Percentiles rank a stretch among this genome's conserved stretches.
Evolutionary conservation across 345 rosid species (phyloP).

Genomic region (Turritis glabra): DNA sequence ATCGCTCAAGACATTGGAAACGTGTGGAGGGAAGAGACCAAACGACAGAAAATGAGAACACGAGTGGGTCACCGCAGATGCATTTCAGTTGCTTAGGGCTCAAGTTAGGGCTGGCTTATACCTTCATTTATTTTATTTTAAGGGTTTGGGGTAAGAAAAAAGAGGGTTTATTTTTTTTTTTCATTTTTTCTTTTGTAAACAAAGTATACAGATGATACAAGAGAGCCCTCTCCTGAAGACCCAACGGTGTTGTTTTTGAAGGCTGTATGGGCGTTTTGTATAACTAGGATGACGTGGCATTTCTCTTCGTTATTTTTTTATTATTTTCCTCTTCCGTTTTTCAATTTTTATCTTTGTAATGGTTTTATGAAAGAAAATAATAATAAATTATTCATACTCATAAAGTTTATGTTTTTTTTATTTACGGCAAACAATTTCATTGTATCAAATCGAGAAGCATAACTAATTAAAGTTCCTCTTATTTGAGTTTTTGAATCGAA

Average conservation of each 20-base stretch:
- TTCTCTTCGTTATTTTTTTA: slow-evolving; percentile 3
- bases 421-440: background rate
- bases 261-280: slow-evolving; percentile 34
- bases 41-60: slow-evolving; percentile 53
- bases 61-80: slow-evolving; percentile 67
- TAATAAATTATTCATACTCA: background rate
- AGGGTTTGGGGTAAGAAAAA: too few species aligned
- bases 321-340: background rate
- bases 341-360: background rate
- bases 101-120: slow-evolving; percentile 17
- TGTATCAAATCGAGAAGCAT: too few species aligned
- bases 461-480: too few species aligned
- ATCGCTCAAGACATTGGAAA: slow-evolving; percentile 75
- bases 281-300: slow-evolving; percentile 36
- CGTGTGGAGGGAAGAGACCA: slow-evolving; percentile 81
- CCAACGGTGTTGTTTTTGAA: slow-evolving; percentile 37
- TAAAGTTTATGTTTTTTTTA: background rate
- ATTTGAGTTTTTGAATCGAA: too few species aligned
- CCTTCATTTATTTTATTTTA: background rate
- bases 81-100: slow-evolving; percentile 51
- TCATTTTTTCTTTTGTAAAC: slow-evolving; percentile 22
- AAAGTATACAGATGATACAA: slow-evolving; percentile 19
- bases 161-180: slow-evolving; percentile 10
- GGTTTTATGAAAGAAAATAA: slow-evolving; percentile 4
- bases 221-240: slow-evolving; percentile 39